phyloP scores from a whole-genome alignment of 2,329 filamentous ascomycete genomes.

The Alternaria novae-zelandiae region DNA sequence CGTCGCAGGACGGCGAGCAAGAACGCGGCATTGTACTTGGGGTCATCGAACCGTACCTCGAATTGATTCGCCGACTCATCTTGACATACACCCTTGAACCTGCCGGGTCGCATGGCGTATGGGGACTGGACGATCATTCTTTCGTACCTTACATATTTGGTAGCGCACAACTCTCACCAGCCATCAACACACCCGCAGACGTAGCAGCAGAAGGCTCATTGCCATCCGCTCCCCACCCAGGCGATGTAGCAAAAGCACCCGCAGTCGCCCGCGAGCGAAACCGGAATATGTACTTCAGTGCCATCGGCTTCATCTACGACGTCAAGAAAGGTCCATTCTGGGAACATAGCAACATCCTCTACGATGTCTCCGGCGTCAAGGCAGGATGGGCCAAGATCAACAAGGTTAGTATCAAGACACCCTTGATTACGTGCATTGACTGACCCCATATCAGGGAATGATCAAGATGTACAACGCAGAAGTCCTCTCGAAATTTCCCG shows the following conservation, averaged over 20 bases:
- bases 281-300: slow-evolving; percentile 83
- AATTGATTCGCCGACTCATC: slow-evolving; percentile 81
- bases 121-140: slow-evolving; percentile 97
- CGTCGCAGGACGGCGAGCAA: slow-evolving; percentile 61
- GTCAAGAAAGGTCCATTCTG: slow-evolving; percentile 97
- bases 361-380: slow-evolving; percentile 88
- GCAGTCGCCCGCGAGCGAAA: slow-evolving; percentile 51
- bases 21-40: slow-evolving; percentile 84
- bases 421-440: not conserved
- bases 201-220: slow-evolving; percentile 83
- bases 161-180: slow-evolving; percentile 83
- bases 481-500: slow-evolving; percentile 94
- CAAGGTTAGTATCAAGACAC: slow-evolving; percentile 44
- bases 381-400: slow-evolving; percentile 98
- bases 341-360: slow-evolving; percentile 90
- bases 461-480: slow-evolving; percentile 99
- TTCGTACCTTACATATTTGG: slow-evolving; percentile 96
- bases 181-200: slow-evolving; percentile 62
- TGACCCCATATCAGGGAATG: slow-evolving; percentile 71
- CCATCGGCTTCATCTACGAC: slow-evolving; percentile 95
- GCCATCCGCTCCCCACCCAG: slow-evolving; percentile 69
- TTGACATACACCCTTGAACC: slow-evolving; percentile 92
- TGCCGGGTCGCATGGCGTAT: slow-evolving; percentile 94
- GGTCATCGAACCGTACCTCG: slow-evolving; percentile 84
- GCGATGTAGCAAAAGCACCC: slow-evolving; percentile 62